Conservation (phyloP, 345 rosid species). For the Conringia planisiliqua region DNA sequence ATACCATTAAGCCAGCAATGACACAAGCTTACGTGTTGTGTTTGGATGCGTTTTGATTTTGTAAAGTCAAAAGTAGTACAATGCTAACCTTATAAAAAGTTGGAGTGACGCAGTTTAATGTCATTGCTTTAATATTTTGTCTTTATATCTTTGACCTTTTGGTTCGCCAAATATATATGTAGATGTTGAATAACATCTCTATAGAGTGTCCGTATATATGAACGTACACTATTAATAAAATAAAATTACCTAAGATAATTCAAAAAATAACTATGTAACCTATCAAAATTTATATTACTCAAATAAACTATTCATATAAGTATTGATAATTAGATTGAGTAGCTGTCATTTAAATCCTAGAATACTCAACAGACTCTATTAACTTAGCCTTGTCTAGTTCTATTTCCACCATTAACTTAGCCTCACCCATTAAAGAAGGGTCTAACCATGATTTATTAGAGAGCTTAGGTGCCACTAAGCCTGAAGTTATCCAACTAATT, state of each 20-base stretch:
- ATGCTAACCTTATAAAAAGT: background rate
- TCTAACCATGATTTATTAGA: no score
- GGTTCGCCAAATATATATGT: background rate
- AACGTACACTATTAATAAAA: background rate
- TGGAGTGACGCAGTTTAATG: conserved; percentile 6
- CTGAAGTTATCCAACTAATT: no score
- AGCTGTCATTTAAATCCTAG: no score
- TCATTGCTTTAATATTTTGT: conserved; percentile 1
- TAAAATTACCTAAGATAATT: no score
- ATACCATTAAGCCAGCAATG: background rate
- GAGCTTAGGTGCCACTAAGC: no score
- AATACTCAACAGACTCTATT: background rate
- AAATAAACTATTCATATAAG: no score
- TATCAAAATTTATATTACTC: no score
- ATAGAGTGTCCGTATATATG: background rate
- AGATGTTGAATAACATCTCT: background rate
- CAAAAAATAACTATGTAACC: no score
- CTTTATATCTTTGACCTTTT: conserved; percentile 12
- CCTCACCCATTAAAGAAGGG: no score
- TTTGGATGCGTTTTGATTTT: conserved; percentile 24
- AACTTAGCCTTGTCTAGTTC: background rate
- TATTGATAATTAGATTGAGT: no score
- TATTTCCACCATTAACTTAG: background rate
- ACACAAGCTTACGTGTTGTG: conserved; percentile 7
- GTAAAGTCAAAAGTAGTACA: conserved; percentile 14